A percentile compares a stretch with the other conserved stretches of the same genome.
phyloP scores from a whole-genome alignment of 1,139 yeast genomes.

The Komagataea norvegica region DNA sequence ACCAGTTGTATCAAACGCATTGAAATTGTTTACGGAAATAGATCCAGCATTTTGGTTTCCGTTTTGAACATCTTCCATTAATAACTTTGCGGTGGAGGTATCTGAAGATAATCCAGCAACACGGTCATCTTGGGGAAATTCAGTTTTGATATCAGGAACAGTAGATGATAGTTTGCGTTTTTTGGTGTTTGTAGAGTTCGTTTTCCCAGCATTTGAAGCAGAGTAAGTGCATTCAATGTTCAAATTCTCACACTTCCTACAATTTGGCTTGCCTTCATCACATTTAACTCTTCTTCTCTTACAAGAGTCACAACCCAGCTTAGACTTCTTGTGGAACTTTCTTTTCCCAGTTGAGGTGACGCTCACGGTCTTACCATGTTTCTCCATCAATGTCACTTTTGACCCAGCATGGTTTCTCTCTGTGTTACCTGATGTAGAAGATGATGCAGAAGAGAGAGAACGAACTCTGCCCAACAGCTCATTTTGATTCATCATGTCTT shows the following conservation, averaged over 20 bases:
- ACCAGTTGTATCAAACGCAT: no score
- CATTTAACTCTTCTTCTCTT: slow-evolving; percentile 87
- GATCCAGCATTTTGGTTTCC: no score
- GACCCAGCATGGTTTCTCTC: slow-evolving; percentile 4
- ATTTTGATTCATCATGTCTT: neutral
- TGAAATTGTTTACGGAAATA: no score
- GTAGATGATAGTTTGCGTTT: slow-evolving; percentile 1
- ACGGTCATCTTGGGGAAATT: no score
- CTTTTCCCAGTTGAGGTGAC: slow-evolving; percentile 46
- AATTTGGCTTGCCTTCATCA: slow-evolving; percentile 78
- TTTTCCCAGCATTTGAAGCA: neutral
- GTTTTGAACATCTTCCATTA: no score
- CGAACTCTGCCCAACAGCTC: neutral
- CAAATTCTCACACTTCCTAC: slow-evolving; percentile 74
- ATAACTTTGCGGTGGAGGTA: no score
- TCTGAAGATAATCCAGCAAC: no score
- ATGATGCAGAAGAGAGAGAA: neutral
- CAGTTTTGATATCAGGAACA: no score
- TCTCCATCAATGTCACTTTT: slow-evolving; percentile 28
- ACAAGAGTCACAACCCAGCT: slow-evolving; percentile 86
- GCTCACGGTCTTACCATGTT: slow-evolving; percentile 35
- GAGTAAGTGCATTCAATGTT: slow-evolving; percentile 68
- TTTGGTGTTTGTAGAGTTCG: slow-evolving; percentile 1
- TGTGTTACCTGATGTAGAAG: neutral
- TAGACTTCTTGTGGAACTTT: slow-evolving; percentile 79